Evolutionary conservation across 2,329 filamentous ascomycete species (phyloP), one percentile per base, ranked within the genome.

Genomic region (Incumbomyces delicatus): DNA sequence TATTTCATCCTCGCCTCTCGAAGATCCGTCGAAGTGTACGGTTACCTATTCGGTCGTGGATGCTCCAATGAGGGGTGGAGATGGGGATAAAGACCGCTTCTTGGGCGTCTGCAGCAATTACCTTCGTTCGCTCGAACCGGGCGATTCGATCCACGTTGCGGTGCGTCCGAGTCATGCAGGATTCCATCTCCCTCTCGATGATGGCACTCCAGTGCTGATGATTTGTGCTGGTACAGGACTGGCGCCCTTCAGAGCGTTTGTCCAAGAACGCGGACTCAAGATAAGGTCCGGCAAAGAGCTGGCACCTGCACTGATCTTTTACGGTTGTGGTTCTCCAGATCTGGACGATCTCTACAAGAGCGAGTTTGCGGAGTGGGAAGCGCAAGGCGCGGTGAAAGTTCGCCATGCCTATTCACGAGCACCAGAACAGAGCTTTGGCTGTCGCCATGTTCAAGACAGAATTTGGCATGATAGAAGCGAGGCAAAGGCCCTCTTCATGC

Each of bases 1-100:
- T 30, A 86, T 88, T 58, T 87, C 84, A 0, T 87, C 83, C 0
- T 86, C 83, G 0, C 81, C 84, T 0, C 69, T 85, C 0, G 70
- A 68, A 50, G 72, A 80, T 50, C 69, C 75, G 0, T 66, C 64
- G 6, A 69, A 68, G 46, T 75, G 76, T 45, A 80, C 81, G 0
- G 71, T 89, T 17, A 87, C 83, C 3, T 87, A 83, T 65, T 73
- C 74, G 2, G 73, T 88, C 1, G 71, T 85, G 41, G 72, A 81
- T 41, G 69, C 68, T 2, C 73, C 75, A 0, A n/a, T 2, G 2
- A 6, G 5, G 3, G 20, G 17, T 12, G 14, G 22, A 13, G 17
- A 41, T 41, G 14, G n/a, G 6, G 17, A 3, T 10, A 27, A 14
- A 10, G 11, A 18, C 2, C 73, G 79, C 0, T 75, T 81, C 53